Base-by-base conservation (phyloP, 2,329 filamentous ascomycete species). In the Cytospora piceicola region DNA sequence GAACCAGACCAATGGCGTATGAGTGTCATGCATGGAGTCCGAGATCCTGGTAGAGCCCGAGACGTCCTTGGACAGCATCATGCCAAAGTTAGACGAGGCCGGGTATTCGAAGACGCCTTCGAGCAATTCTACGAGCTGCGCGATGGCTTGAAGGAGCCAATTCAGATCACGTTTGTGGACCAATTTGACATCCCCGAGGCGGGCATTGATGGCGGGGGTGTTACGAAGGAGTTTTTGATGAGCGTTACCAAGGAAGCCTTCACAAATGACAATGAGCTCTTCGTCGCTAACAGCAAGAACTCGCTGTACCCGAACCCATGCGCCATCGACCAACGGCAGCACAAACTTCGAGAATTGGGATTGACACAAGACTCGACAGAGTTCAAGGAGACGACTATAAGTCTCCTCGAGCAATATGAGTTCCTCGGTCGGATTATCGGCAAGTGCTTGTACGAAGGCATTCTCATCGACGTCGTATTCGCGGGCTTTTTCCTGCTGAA, bases 401-500 rank as follows among this genome's bases (percentile, higher is more conserved):
- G 88, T 32, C 77, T 95, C 20, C 80, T 95, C 6, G 86, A 85
- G 68, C 87, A 89, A 17, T 98, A 93, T 74, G 94, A 98, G 73
- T 99, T 99, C 70, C 82, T 98, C 0, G 95, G 95, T 1, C 90
- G 95, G 4, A 87, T 99, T 32, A 89, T 99, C 30, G 95, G 95
- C 14, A 99, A 99, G 76, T 99, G 95, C 77, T 82, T 99, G 73
- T 99, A 99, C 74, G 95, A 99, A 79, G 94, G 94, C 0, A 98
- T 99, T 54, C 83, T 99, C 3, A 89, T 98, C 56, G 94, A 99
- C 76, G 89, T 97, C 67, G 88, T 88, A 59, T 99, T 99, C 80
- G 94, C 94, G 0, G 90, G 92, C 0, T 99, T 99, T 80, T 99
- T 99, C 79, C 85, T 99, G 8, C 85, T 97, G 67, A 97, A 98